phyloP scores from a whole-genome alignment of 495 filamentous ascomycete species.

The Penicillium bovifimosum region DNA sequence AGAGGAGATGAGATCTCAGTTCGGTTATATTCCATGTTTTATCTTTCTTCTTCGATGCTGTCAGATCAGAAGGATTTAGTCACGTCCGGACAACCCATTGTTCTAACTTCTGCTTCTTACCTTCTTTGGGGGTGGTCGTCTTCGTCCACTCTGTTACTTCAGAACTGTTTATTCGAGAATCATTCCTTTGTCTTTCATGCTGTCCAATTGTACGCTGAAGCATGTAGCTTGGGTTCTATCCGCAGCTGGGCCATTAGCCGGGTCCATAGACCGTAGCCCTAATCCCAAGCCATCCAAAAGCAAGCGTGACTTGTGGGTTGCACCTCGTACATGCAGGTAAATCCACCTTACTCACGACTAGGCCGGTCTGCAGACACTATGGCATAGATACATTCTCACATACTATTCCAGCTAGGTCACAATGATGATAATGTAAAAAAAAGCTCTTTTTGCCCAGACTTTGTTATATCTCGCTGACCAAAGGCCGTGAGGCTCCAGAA shows the following conservation, averaged over 20 bases:
- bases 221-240: not conserved
- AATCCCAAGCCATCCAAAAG: not conserved
- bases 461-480: no score
- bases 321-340: no score
- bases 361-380: no score
- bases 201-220: not conserved
- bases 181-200: not conserved
- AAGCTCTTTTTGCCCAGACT: no score
- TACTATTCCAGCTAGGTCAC: no score
- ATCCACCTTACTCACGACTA: no score
- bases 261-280: no score
- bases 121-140: not conserved
- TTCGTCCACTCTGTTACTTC: not conserved
- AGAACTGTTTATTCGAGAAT: no score
- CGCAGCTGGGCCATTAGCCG: not conserved
- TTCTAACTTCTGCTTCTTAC: not conserved
- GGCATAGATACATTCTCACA: no score
- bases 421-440: no score
- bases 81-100: not conserved
- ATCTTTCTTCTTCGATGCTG: not conserved
- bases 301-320: no score
- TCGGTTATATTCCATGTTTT: not conserved
- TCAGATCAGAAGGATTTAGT: not conserved
- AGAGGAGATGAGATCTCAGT: not conserved
- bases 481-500: no score